These are phyloP conservation scores for Irpex sp. DNA, from an alignment of 1,284 basidiomycete species.

Conservation along the genomic window DNA sequence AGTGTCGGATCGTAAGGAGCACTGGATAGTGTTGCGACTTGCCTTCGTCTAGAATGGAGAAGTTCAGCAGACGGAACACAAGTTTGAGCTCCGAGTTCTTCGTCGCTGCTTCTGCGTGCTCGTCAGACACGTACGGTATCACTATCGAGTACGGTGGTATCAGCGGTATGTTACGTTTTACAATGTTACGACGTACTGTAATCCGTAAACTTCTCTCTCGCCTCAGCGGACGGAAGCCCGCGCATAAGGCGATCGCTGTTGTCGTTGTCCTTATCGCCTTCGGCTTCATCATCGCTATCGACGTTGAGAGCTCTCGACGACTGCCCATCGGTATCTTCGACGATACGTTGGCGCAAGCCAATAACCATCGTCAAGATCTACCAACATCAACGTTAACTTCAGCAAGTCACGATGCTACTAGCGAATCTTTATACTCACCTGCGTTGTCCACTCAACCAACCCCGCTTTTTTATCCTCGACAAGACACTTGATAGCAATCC, in stretches of 20 bases:
- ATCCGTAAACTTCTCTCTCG: conserved; percentile 66
- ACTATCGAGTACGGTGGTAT: conserved; percentile 35
- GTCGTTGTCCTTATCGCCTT: conserved; percentile 29
- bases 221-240: conserved; percentile 62
- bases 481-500: conserved; percentile 75
- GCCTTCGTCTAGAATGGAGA: conserved; percentile 61
- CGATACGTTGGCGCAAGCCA: conserved; percentile 59
- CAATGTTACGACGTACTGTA: conserved; percentile 53
- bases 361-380: conserved; percentile 70
- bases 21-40: conserved; percentile 4
- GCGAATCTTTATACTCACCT: conserved; percentile 43
- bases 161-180: background rate
- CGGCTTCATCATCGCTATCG: conserved; percentile 27
- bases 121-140: conserved; percentile 68
- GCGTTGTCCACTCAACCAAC: conserved; percentile 75
- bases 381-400: background rate
- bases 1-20: background rate
- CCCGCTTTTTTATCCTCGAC: conserved; percentile 58
- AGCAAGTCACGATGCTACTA: background rate
- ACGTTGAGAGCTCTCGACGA: conserved; percentile 31
- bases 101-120: conserved; percentile 70
- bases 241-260: background rate
- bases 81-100: conserved; percentile 78
- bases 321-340: conserved; percentile 62
- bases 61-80: conserved; percentile 69